phyloP scores from a whole-genome alignment of 495 filamentous ascomycete genomes.

The Trichoderma erinaceum region DNA sequence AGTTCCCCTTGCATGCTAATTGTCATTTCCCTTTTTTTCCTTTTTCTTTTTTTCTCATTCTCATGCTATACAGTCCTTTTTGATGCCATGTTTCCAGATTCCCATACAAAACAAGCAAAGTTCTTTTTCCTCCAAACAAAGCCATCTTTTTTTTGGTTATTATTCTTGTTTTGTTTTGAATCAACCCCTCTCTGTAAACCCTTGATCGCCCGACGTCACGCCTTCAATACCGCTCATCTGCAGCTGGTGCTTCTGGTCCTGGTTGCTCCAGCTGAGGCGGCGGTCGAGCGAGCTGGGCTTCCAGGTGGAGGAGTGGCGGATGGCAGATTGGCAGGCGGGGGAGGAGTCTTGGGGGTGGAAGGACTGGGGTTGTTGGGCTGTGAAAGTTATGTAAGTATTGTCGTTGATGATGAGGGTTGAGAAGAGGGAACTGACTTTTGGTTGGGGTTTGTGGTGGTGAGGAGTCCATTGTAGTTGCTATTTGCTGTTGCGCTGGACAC shows the following conservation, averaged over 20 bases:
- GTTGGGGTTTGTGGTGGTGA: constrained; percentile 16
- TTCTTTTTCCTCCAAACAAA: neutral
- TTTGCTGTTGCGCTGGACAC: neutral
- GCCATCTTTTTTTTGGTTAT: neutral
- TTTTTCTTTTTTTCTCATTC: neutral
- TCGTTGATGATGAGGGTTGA: neutral
- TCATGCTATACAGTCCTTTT: too few relatives aligned
- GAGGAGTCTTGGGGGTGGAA: constrained; percentile 5
- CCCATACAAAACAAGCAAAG: neutral
- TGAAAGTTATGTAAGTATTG: neutral
- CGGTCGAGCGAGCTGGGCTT: constrained; percentile 34
- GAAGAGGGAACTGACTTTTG: neutral
- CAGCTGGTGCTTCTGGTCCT: constrained; percentile 42
- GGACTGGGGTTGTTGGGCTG: neutral
- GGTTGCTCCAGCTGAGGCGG: constrained; percentile 38
- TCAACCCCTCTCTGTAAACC: constrained; percentile 24
- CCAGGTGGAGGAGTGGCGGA: constrained; percentile 34
- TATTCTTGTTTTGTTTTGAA: neutral
- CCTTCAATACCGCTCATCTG: constrained; percentile 29
- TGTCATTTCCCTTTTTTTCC: neutral
- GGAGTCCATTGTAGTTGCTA: neutral
- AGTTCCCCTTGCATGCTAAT: neutral
- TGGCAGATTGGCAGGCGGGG: constrained; percentile 31
- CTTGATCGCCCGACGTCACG: constrained; percentile 20
- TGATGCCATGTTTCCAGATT: neutral